Percentiles rank a stretch among this genome's conserved stretches.
phyloP scores from a whole-genome alignment of 176 grass and related monocot species.

The Phyllostachys edulis region DNA sequence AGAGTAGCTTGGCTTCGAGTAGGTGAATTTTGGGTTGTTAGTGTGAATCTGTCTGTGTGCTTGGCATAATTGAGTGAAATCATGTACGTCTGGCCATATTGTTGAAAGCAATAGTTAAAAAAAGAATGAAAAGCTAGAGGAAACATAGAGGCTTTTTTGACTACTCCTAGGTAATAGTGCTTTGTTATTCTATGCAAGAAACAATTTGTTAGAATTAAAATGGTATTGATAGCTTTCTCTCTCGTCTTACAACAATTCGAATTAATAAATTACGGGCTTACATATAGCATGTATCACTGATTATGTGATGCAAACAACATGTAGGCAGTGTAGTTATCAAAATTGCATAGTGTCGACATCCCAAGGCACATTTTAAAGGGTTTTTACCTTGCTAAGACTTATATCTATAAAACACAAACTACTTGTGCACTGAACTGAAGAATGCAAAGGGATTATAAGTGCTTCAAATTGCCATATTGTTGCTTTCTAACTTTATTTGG shows the following conservation, averaged over 20 bases:
- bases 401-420: neutral
- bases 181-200: neutral
- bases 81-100: no score
- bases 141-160: neutral
- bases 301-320: slow-evolving; percentile 17
- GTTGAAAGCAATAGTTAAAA: neutral
- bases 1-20: no score
- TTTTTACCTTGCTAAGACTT: neutral
- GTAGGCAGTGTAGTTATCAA: slow-evolving; percentile 3
- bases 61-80: no score
- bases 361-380: neutral
- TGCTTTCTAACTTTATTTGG: neutral
- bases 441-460: neutral
- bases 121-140: slow-evolving; percentile 8
- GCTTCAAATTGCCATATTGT: neutral
- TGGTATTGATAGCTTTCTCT: neutral
- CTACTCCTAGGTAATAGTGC: neutral
- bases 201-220: neutral
- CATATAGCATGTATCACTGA: neutral
- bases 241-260: neutral
- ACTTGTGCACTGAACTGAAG: neutral
- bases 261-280: neutral
- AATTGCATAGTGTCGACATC: neutral
- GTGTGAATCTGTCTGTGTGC: no score
- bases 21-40: no score